Conservation (phyloP, 768 basidiomycete species). For the Strobilomyces confusus region DNA sequence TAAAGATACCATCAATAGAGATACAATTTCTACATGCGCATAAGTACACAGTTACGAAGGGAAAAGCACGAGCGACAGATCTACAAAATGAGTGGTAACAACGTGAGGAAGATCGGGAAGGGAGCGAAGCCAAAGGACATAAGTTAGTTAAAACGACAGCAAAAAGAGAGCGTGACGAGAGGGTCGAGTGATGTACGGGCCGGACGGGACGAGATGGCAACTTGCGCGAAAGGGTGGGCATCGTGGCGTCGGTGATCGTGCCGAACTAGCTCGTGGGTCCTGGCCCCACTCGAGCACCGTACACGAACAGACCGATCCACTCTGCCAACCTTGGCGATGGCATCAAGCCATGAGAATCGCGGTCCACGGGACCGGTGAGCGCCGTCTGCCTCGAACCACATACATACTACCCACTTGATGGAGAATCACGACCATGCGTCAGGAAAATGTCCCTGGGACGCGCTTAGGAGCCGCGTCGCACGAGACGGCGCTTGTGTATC, state of each 20-base stretch:
- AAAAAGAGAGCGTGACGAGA: background rate
- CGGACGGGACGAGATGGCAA: background rate
- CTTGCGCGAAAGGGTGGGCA: constrained; percentile 6
- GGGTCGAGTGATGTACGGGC: background rate
- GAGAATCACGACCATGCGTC: background rate
- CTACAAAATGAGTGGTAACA: constrained; percentile 12
- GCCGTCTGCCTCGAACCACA: background rate
- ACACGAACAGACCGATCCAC: background rate
- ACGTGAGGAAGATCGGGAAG: constrained; percentile 9
- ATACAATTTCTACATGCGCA: constrained; percentile 4
- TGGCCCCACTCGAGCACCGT: constrained; percentile 3
- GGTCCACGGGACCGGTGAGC: background rate
- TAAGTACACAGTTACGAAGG: background rate
- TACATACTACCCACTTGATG: background rate
- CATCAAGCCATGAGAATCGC: constrained; percentile 12
- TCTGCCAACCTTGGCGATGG: constrained; percentile 2
- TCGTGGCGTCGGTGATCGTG: background rate
- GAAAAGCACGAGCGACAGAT: background rate
- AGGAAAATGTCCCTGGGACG: background rate
- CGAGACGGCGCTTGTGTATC: constrained; percentile 24
- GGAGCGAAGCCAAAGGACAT: constrained; percentile 5
- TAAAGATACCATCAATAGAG: background rate
- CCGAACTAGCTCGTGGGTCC: constrained; percentile 8
- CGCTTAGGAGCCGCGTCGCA: constrained; percentile 12
- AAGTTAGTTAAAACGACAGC: constrained; percentile 12